Conservation (phyloP, 192 early-diverging fungal genomes). For the Dissophora ornata region DNA sequence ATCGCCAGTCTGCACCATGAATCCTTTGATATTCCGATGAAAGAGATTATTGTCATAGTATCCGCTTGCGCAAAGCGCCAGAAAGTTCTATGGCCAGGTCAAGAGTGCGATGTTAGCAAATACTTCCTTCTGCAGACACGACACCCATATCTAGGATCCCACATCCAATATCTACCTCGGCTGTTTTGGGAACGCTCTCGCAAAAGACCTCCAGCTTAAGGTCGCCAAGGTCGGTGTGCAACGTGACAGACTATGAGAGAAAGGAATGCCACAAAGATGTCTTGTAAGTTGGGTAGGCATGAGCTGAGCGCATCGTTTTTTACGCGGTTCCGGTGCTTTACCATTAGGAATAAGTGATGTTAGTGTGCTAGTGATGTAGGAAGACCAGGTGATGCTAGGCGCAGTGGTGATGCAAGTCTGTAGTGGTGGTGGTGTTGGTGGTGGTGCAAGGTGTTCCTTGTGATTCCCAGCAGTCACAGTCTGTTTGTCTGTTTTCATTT, state of each 20-base stretch:
- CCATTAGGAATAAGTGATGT: too few relatives aligned
- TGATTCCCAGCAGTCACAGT: conserved; percentile 21
- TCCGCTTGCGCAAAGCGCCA: conserved; percentile 93
- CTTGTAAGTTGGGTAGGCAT: not conserved
- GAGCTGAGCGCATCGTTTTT: not conserved
- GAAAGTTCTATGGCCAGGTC: conserved; percentile 83
- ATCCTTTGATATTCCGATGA: conserved; percentile 87
- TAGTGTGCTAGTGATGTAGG: too few relatives aligned
- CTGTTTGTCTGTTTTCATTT: conserved; percentile 17
- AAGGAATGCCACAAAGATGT: too few relatives aligned
- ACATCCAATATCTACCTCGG: conserved; percentile 69
- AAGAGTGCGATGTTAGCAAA: too few relatives aligned
- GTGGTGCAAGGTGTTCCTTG: too few relatives aligned
- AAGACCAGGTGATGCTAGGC: too few relatives aligned
- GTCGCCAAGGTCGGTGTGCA: conserved; percentile 94
- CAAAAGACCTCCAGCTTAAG: conserved; percentile 95
- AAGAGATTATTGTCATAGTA: conserved; percentile 92
- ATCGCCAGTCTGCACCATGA: conserved; percentile 93
- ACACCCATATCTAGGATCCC: too few relatives aligned
- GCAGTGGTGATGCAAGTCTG: too few relatives aligned
- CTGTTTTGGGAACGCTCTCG: conserved; percentile 83
- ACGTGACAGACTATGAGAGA: conserved; percentile 77
- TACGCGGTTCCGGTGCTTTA: not conserved
- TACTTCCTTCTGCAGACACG: too few relatives aligned
- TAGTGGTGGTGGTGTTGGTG: too few relatives aligned